phyloP scores from a whole-genome alignment of 192 early-diverging fungal species.

The Backusella liffmaniae region DNA sequence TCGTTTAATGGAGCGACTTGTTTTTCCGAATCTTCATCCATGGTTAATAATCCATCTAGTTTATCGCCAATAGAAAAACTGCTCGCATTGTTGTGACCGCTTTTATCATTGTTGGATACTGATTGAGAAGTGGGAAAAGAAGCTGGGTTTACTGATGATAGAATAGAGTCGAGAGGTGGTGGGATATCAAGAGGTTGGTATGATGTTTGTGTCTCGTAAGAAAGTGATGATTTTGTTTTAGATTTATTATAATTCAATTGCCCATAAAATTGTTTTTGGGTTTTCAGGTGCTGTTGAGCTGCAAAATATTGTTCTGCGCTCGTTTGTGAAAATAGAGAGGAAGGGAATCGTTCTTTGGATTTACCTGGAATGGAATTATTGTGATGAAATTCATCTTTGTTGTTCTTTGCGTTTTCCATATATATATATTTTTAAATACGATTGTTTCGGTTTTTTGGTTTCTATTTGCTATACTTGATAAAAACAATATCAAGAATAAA shows the following conservation, averaged over 20 bases:
- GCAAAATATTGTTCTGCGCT: not conserved
- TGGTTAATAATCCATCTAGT: not conserved
- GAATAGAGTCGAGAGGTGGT: not conserved
- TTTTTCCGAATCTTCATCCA: not conserved
- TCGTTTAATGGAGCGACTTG: not conserved
- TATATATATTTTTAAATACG: too few species aligned
- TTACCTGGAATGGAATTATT: not conserved
- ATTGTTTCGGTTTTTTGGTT: not conserved
- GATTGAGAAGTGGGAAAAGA: not conserved
- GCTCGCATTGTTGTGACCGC: not conserved
- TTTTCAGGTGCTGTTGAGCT: not conserved
- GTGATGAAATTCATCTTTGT: not conserved
- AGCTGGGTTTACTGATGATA: not conserved
- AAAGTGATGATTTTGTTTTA: not conserved
- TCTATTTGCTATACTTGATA: not conserved
- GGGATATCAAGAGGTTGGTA: not conserved
- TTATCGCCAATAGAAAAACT: not conserved
- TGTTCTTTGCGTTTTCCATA: not conserved
- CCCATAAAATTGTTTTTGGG: not conserved
- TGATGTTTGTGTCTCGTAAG: not conserved
- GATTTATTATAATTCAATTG: not conserved
- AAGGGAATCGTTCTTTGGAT: not conserved
- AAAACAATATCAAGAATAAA: not conserved
- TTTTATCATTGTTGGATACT: not conserved
- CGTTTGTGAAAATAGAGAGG: not conserved